These are phyloP conservation scores for Waltergamsia citrina DNA, from an alignment of 2,329 filamentous ascomycete species.

Conservation along the genomic window DNA sequence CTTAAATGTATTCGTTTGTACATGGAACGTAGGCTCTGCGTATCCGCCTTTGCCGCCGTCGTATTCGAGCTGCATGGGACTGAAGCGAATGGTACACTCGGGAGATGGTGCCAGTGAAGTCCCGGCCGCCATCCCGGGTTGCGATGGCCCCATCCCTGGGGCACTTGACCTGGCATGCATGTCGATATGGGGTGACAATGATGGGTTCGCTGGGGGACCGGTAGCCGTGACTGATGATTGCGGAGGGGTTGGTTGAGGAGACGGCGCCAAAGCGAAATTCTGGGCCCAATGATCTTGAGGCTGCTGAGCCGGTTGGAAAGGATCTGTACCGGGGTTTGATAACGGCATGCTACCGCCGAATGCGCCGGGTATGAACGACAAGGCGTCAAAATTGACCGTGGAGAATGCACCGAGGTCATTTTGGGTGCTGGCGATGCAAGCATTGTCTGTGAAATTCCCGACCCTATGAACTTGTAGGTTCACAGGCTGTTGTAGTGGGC, in stretches of 20 bases:
- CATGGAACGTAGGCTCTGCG: conserved; percentile 35
- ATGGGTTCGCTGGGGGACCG: conserved; percentile 5
- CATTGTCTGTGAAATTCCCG: conserved; percentile 33
- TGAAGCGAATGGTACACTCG: conserved; percentile 36
- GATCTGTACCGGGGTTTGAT: too few species aligned
- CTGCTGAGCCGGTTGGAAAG: conserved; percentile 23
- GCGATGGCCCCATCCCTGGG: conserved; percentile 7
- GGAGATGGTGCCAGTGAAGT: conserved; percentile 5
- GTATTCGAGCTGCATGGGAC: conserved; percentile 34
- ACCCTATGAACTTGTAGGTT: conserved; percentile 43
- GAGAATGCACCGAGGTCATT: conserved; percentile 29
- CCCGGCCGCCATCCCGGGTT: background rate
- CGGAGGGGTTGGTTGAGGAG: conserved; percentile 13
- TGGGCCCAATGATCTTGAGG: conserved; percentile 24
- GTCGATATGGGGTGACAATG: background rate
- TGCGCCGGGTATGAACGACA: conserved; percentile 40
- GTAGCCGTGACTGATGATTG: conserved; percentile 15
- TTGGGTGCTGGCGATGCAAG: conserved; percentile 30
- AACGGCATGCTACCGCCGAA: conserved; percentile 19
- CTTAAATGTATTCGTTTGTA: conserved; percentile 50
- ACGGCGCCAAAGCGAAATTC: conserved; percentile 15
- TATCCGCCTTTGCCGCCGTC: conserved; percentile 34
- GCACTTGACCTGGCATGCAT: conserved; percentile 3
- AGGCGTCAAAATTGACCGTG: conserved; percentile 29
- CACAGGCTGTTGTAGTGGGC: too few species aligned